Base-by-base conservation (phyloP, 305 asterid species). In the Fraxinus albicans region DNA sequence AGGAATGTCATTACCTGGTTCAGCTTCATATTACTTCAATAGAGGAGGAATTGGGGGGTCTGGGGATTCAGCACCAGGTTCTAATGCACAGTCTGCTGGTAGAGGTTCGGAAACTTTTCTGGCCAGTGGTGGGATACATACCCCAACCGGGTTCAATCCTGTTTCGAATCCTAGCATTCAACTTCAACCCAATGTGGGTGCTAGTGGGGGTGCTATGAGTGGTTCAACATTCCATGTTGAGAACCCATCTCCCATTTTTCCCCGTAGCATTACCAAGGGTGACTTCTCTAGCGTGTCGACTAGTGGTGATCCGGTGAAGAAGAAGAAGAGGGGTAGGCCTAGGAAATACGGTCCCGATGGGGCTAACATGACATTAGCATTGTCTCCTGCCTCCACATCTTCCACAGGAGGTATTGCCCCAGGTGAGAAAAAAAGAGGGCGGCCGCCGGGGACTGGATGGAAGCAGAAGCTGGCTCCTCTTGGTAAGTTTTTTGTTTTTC, bases 371-470 rank as follows among this genome's bases (percentile, higher is more conserved):
- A 80, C 89, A 25, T 85, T 87, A 81, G 90, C 85, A 50, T 77
- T 88, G 74, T 75, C 79, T 5, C 84, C 81, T 65, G 73, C 67
- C 23, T 38, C 44, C 9, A 69, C 38, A 3, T 40, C 80, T 34
- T 29, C 67, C 42, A 31, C 73, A 31, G 79, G 83, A 53, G 82
- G 33, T 42, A 35, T 77, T 21, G 83, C 83, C 15, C 85, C 92
- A 0, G 87, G 91, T 76, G 25, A 88, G 80, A 81, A 85, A 40
- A 34, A 86, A 12, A 87, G 89, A 82, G 96, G 96, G 21, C 77
- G 97, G 81, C 97, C 97, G 2, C 95, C 91, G 2, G 97, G 97
- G 72, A 90, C 81, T 80, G 97, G 97, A 29, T 88, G 97, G 93
- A 91, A 88, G 85, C 97, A 92, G 86, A 84, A 90, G 79, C 82